phyloP scores from a whole-genome alignment of 495 filamentous ascomycete genomes.

The Aspergillus wentii region DNA sequence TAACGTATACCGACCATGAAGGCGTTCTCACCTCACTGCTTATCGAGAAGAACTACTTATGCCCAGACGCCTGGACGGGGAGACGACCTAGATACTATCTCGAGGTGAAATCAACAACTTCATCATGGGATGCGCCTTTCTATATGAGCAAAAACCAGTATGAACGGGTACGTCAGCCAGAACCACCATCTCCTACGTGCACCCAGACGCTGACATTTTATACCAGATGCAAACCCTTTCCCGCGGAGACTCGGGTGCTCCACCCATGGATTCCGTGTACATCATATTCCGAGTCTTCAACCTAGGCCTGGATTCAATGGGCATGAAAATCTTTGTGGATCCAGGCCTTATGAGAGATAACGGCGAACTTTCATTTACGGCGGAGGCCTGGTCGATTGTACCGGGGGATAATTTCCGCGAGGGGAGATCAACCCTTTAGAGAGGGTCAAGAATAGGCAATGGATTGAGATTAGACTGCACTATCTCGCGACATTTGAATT shows the following conservation, averaged over 20 bases:
- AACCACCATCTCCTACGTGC: neutral
- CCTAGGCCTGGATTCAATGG: slow-evolving; percentile 21
- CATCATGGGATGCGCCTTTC: slow-evolving; percentile 27
- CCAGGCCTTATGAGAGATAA: slow-evolving; percentile 17
- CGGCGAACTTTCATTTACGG: slow-evolving; percentile 18
- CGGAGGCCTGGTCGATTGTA: slow-evolving; percentile 23
- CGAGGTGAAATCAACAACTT: slow-evolving; percentile 45
- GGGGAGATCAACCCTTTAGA: no score
- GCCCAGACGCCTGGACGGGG: slow-evolving; percentile 12
- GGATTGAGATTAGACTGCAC: no score
- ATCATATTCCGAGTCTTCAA: slow-evolving; percentile 39
- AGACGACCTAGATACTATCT: slow-evolving; percentile 32
- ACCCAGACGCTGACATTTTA: slow-evolving; percentile 3
- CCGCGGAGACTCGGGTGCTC: neutral
- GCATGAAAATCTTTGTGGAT: slow-evolving; percentile 34
- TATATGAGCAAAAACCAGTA: slow-evolving; percentile 40
- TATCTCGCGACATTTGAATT: no score
- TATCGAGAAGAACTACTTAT: slow-evolving; percentile 28
- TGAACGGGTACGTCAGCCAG: slow-evolving; percentile 18
- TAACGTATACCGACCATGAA: slow-evolving; percentile 31
- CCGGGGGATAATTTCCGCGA: slow-evolving; percentile 2
- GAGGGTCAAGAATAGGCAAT: no score
- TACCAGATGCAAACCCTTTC: slow-evolving; percentile 12
- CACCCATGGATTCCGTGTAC: slow-evolving; percentile 20
- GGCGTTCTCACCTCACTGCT: slow-evolving; percentile 26